Percentiles rank a stretch among this genome's conserved stretches.
Conservation (phyloP, 768 basidiomycete species). For the Crucibulum laeve region DNA sequence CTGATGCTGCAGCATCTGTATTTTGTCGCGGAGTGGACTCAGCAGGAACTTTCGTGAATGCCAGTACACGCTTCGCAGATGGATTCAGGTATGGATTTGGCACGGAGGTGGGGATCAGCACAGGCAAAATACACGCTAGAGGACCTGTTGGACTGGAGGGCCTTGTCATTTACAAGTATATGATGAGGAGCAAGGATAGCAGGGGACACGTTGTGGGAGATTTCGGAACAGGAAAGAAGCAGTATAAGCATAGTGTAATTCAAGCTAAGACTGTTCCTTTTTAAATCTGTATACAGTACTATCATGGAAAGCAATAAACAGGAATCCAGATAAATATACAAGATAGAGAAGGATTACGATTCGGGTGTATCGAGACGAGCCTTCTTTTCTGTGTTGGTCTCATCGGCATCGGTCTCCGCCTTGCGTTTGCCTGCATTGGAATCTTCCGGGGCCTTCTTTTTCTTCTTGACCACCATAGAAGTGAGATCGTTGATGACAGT, state of each 20-base stretch:
- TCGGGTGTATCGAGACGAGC: conserved; percentile 45
- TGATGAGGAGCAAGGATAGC: conserved; percentile 70
- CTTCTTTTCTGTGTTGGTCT: conserved; percentile 57
- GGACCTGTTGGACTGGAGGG: conserved; percentile 96
- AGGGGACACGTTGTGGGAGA: conserved; percentile 85
- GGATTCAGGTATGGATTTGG: conserved; percentile 97
- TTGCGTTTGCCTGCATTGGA: conserved; percentile 57
- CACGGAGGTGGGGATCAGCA: conserved; percentile 97
- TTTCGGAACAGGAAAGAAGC: conserved; percentile 74
- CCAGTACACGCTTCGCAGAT: conserved; percentile 94
- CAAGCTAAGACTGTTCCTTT: conserved; percentile 43
- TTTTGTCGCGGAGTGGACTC: conserved; percentile 91
- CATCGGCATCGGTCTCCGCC: conserved; percentile 54
- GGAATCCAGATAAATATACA: conserved; percentile 1
- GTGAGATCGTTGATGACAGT: conserved; percentile 77
- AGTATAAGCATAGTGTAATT: conserved; percentile 63
- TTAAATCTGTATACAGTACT: conserved; percentile 12
- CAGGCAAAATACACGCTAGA: conserved; percentile 92
- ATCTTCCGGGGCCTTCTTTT: conserved; percentile 49
- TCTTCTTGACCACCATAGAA: conserved; percentile 85
- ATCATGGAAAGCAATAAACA: conserved; percentile 8
- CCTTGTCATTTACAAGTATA: conserved; percentile 94
- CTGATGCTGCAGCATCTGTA: conserved; percentile 50
- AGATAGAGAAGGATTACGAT: conserved; percentile 8
- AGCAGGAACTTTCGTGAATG: conserved; percentile 91